Conservation (phyloP, 1,139 yeast genomes). For the Protomyces pachydermus region DNA sequence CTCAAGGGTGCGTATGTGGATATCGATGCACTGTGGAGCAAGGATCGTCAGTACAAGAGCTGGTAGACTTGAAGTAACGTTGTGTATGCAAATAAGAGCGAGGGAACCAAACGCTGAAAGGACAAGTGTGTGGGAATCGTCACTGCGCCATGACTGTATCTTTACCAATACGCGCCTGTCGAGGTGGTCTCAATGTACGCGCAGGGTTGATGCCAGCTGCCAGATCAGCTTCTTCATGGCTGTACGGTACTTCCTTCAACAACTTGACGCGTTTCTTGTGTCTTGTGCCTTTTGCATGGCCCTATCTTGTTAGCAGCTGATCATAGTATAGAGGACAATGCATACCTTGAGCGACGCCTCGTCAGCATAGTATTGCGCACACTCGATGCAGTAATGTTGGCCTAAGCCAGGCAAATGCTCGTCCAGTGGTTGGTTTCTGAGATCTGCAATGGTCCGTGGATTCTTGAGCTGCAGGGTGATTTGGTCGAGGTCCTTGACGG, state of each 20-base stretch:
- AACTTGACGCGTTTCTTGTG: constrained; percentile 53
- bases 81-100: too few relatives aligned
- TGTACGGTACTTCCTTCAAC: constrained; percentile 68
- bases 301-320: constrained; percentile 46
- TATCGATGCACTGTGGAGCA: constrained; percentile 52
- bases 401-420: constrained; percentile 92
- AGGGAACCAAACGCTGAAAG: background rate
- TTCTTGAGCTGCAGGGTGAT: constrained; percentile 69
- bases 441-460: constrained; percentile 54
- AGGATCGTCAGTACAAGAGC: constrained; percentile 5
- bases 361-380: constrained; percentile 86
- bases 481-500: constrained; percentile 51
- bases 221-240: constrained; percentile 23
- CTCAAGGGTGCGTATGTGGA: constrained; percentile 74
- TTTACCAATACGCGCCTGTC: background rate
- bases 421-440: constrained; percentile 78
- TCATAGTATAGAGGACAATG: constrained; percentile 56
- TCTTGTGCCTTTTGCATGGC: constrained; percentile 34
- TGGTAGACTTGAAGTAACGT: background rate
- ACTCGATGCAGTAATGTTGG: constrained; percentile 87
- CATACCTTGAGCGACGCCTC: constrained; percentile 57
- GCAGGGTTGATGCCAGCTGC: constrained; percentile 19
- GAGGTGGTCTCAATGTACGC: background rate
- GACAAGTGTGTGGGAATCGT: background rate
- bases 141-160: background rate